Evolutionary conservation across 1,139 yeast species (phyloP).

Genomic region (Saccharomyces pastorianus): DNA sequence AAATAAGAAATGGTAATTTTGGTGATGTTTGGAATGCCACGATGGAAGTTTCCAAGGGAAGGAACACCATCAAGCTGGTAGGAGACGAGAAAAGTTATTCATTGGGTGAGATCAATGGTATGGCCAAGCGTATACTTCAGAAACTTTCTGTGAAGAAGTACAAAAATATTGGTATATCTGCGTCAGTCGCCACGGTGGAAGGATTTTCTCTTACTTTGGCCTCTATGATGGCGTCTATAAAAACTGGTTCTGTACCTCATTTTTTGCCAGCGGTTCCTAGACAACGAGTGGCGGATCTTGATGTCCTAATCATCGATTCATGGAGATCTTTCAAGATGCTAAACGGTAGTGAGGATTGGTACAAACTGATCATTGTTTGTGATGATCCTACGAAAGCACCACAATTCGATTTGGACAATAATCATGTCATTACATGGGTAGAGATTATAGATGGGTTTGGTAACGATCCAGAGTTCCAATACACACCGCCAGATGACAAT

Average conservation of each 20-base stretch:
- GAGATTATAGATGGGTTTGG: slow-evolving; percentile 20
- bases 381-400: slow-evolving; percentile 12
- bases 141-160: slow-evolving; percentile 9
- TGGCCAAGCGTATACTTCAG: slow-evolving; percentile 15
- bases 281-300: slow-evolving; percentile 22
- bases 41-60: slow-evolving; percentile 24
- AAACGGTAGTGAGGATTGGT: slow-evolving; percentile 28
- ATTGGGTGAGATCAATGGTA: slow-evolving; percentile 25
- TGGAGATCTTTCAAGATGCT: slow-evolving; percentile 19
- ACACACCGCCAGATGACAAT: slow-evolving; percentile 34
- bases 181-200: slow-evolving; percentile 19
- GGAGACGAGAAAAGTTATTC: slow-evolving; percentile 6
- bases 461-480: slow-evolving; percentile 20
- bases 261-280: slow-evolving; percentile 31
- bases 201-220: slow-evolving; percentile 31
- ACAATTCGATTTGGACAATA: not conserved
- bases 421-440: slow-evolving; percentile 24
- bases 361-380: slow-evolving; percentile 30
- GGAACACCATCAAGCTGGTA: slow-evolving; percentile 12
- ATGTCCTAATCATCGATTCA: slow-evolving; percentile 29
- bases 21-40: slow-evolving; percentile 54
- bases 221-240: slow-evolving; percentile 26
- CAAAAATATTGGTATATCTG: slow-evolving; percentile 27
- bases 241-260: slow-evolving; percentile 23
- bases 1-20: slow-evolving; percentile 58